phyloP scores from a whole-genome alignment of 164 flowering plant genomes.

The Euptelea pleiosperma region DNA sequence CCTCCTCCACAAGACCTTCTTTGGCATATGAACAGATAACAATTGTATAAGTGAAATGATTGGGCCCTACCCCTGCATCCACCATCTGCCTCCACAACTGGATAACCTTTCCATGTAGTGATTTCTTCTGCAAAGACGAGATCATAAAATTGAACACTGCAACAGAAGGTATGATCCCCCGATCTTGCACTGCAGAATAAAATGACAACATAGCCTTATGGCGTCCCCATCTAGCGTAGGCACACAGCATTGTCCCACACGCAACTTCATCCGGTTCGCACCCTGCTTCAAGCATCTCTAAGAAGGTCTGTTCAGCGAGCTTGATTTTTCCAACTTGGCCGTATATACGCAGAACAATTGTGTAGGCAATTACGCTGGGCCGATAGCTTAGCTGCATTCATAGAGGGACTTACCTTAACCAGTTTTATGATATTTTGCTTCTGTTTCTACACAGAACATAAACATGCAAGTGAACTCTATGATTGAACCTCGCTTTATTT shows the following conservation, averaged over 20 bases:
- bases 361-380: slow-evolving; percentile 78
- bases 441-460: not conserved
- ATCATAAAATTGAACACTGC: slow-evolving; percentile 90
- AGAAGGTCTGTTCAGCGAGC: slow-evolving; percentile 81
- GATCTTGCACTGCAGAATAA: slow-evolving; percentile 68
- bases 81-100: slow-evolving; percentile 68
- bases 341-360: slow-evolving; percentile 70
- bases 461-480: not conserved
- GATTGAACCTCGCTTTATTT: no score
- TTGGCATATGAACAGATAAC: slow-evolving; percentile 70
- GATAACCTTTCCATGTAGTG: slow-evolving; percentile 55
- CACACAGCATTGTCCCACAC: slow-evolving; percentile 93
- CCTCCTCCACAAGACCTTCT: slow-evolving; percentile 56
- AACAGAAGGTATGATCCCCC: slow-evolving; percentile 53
- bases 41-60: slow-evolving; percentile 68
- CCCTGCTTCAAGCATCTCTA: slow-evolving; percentile 97
- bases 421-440: slow-evolving; percentile 5
- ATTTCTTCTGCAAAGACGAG: slow-evolving; percentile 89
- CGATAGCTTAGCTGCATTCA: slow-evolving; percentile 71
- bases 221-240: slow-evolving; percentile 97
- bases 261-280: slow-evolving; percentile 98
- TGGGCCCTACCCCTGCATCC: slow-evolving; percentile 51
- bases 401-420: slow-evolving; percentile 9
- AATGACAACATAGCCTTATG: slow-evolving; percentile 82
- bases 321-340: slow-evolving; percentile 92